These are phyloP conservation scores for Diversispora eburnea DNA, from an alignment of 192 early-diverging fungal species.

Conservation along the genomic window DNA sequence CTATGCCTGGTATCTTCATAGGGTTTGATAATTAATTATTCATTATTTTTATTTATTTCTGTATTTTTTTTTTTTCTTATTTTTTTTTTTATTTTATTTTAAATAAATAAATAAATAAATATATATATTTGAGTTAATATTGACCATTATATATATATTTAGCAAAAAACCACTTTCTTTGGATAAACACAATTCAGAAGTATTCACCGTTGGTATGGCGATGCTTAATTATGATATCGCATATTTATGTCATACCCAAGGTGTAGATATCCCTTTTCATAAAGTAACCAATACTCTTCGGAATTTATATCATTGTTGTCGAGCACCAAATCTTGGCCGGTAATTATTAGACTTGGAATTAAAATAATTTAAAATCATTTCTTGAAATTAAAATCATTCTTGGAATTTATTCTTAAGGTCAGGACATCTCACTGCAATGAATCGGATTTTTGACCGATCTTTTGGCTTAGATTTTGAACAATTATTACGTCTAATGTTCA, in stretches of 20 bases:
- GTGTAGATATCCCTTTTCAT: slow-evolving; percentile 44
- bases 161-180: slow-evolving; percentile 48
- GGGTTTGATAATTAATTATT: slow-evolving; percentile 2
- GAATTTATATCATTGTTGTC: slow-evolving; percentile 45
- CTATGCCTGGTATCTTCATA: slow-evolving; percentile 3
- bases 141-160: slow-evolving; percentile 6
- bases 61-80: not conserved
- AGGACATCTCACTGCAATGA: slow-evolving; percentile 15
- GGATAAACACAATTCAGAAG: slow-evolving; percentile 38
- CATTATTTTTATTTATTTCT: slow-evolving; percentile 27
- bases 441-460: slow-evolving; percentile 15
- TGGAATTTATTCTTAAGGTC: not conserved
- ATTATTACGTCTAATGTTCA: slow-evolving; percentile 16
- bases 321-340: slow-evolving; percentile 46
- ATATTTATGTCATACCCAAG: slow-evolving; percentile 56
- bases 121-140: not conserved
- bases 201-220: slow-evolving; percentile 45
- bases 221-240: slow-evolving; percentile 59
- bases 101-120: slow-evolving; percentile 32
- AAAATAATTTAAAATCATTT: not conserved
- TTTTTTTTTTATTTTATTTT: not conserved
- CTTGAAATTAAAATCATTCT: not conserved
- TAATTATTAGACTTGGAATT: slow-evolving; percentile 19
- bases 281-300: slow-evolving; percentile 50
- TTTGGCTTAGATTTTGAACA: slow-evolving; percentile 23